A percentile compares a stretch with the other conserved stretches of the same genome.
Evolutionary conservation across 768 basidiomycete species (phyloP).

Genomic region (Guyanaporus albipodus): DNA sequence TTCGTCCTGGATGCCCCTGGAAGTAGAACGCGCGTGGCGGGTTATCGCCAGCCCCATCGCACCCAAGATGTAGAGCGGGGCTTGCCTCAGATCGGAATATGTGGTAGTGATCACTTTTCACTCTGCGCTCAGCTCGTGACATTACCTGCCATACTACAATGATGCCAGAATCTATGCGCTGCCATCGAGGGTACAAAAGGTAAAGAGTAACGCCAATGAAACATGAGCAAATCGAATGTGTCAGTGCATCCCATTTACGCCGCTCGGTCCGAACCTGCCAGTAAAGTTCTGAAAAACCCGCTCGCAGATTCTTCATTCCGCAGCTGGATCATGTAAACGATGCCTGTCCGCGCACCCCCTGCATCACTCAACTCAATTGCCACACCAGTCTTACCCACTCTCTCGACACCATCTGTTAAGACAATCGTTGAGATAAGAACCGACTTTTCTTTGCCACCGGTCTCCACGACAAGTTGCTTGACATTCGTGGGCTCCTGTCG

Average conservation of each 20-base stretch:
- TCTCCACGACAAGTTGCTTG: conserved; percentile 95
- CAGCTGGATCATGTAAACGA: conserved; percentile 96
- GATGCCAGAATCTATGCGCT: neutral
- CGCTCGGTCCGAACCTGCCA: conserved; percentile 82
- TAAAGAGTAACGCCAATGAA: neutral
- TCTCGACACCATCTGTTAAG: conserved; percentile 91
- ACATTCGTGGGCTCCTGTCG: conserved; percentile 79
- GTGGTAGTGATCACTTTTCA: conserved; percentile 85
- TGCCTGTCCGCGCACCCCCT: conserved; percentile 83
- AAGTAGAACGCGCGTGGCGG: conserved; percentile 36
- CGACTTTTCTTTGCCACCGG: conserved; percentile 69
- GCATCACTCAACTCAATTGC: conserved; percentile 90
- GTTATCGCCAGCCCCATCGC: conserved; percentile 60
- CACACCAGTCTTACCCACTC: conserved; percentile 98
- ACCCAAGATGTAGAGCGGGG: conserved; percentile 62
- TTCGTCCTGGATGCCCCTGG: conserved; percentile 57
- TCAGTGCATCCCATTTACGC: conserved; percentile 8
- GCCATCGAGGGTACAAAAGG: neutral
- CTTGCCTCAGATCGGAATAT: conserved; percentile 73
- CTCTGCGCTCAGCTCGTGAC: conserved; percentile 60
- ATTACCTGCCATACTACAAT: conserved; percentile 7
- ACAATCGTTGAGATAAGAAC: conserved; percentile 94
- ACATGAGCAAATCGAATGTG: neutral
- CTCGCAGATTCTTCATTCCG: conserved; percentile 84
- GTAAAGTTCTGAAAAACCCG: conserved; percentile 79